Conservation (phyloP, 2,329 filamentous ascomycete genomes). For the Penicillium nordicum region DNA sequence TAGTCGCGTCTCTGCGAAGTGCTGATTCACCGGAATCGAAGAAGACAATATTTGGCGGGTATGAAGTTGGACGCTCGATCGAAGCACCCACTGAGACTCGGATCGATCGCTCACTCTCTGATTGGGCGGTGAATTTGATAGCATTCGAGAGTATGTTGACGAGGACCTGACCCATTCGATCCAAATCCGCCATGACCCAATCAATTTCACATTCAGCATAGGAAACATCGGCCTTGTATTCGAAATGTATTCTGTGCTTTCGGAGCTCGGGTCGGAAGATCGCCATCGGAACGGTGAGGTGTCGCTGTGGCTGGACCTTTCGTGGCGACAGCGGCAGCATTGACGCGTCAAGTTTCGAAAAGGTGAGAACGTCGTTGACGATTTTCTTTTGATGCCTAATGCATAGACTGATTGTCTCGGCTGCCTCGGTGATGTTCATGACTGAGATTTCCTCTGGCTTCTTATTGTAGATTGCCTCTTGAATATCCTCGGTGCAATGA, state of each 20-base stretch:
- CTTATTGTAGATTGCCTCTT: conserved; percentile 20
- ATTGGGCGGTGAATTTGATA: conserved; percentile 71
- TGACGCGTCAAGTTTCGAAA: conserved; percentile 73
- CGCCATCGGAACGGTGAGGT: conserved; percentile 66
- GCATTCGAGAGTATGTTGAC: conserved; percentile 80
- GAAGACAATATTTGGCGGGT: conserved; percentile 36
- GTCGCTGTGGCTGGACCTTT: conserved; percentile 62
- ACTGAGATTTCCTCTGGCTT: conserved; percentile 40
- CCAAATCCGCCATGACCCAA: conserved; percentile 69
- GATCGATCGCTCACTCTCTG: conserved; percentile 39
- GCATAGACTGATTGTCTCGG: conserved; percentile 73
- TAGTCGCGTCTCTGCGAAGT: conserved; percentile 30
- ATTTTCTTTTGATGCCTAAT: conserved; percentile 77
- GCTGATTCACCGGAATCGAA: conserved; percentile 23
- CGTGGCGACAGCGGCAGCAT: conserved; percentile 70
- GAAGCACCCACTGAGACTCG: conserved; percentile 54
- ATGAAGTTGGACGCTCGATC: conserved; percentile 43
- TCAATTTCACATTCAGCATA: conserved; percentile 58
- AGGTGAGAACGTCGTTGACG: conserved; percentile 70
- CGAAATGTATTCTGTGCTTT: conserved; percentile 64
- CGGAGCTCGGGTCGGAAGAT: conserved; percentile 76
- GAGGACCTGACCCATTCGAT: conserved; percentile 70
- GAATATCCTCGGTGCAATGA: conserved; percentile 54
- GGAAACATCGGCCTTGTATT: conserved; percentile 61
- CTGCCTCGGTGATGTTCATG: conserved; percentile 64